phyloP scores from a whole-genome alignment of 169 alveolate species.

The Miamiensis avidus region DNA sequence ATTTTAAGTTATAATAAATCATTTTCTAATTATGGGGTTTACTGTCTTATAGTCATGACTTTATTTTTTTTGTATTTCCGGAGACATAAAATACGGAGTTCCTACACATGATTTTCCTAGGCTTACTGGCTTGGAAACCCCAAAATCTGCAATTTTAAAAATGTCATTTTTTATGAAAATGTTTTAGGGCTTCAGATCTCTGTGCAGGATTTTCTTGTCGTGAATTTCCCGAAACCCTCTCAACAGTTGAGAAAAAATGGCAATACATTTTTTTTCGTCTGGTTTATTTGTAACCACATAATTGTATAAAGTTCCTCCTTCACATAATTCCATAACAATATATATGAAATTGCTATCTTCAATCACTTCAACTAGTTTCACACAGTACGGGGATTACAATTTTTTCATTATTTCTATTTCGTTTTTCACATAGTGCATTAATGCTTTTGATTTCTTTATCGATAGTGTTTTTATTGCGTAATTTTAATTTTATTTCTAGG shows the following conservation, averaged over 20 bases:
- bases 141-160: constrained; percentile 48
- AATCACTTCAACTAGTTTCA: constrained; percentile 52
- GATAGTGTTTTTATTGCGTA: not conserved
- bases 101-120: constrained; percentile 31
- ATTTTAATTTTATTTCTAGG: not conserved
- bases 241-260: constrained; percentile 13
- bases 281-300: constrained; percentile 51
- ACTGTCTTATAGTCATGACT: constrained; percentile 31
- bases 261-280: constrained; percentile 31
- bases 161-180: constrained; percentile 32
- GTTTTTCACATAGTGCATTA: constrained; percentile 4
- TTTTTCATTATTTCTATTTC: constrained; percentile 53
- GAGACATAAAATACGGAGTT: constrained; percentile 51
- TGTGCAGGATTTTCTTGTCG: constrained; percentile 30
- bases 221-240: constrained; percentile 35
- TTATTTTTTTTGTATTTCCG: constrained; percentile 38
- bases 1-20: not conserved
- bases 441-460: no score
- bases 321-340: constrained; percentile 59
- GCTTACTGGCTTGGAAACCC: constrained; percentile 26
- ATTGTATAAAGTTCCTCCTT: constrained; percentile 57
- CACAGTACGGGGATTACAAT: constrained; percentile 54
- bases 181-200: constrained; percentile 46
- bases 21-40: no score
- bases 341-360: constrained; percentile 50